Base-by-base conservation (phyloP, 2,329 filamentous ascomycete genomes). In the Arthrocladium fulminans region DNA sequence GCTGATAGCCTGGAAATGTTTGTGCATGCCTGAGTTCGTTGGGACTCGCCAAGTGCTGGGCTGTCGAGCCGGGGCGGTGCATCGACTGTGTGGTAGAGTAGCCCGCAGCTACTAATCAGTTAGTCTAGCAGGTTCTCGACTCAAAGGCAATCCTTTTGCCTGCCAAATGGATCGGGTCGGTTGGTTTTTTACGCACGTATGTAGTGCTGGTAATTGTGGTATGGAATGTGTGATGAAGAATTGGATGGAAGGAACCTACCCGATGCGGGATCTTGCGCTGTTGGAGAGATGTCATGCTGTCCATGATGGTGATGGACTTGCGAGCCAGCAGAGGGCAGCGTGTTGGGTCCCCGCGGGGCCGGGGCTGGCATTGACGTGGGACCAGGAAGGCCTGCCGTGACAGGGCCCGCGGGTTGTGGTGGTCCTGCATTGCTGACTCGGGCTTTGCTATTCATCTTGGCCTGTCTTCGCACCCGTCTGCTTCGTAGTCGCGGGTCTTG, bases 391-490 rank as follows among this genome's bases (percentile, higher is more conserved):
- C 77, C 79, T 63, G 81, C 73, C 51, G 69, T 68, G 66, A 74
- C 72, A 60, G 82, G 77, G 57, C 81, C 82, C 61, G 83, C 71
- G 74, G 89, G 82, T 64, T 86, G 82, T 58, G 80, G 72, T 54
- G 76, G 70, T 57, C 76, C 73, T 55, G 73, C 76, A 57, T 82
- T 78, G 22, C 43, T 45, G 29, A n/a, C 29, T 42, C 80, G 76
- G 70, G 92, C 90, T 63, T 90, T 81, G 62, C 80, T 89, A 70
- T 83, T 92, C 70, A 96, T 87, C 75, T 98, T 98, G 48, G 89
- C 89, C 86, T 94, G 92, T 57, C 92, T 81, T 57, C 92, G 82
- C 49, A 98, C 92, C 59, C 92, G 79, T 65, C 92, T 79, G 68
- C 90, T 97, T 63, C 92, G 81, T 62, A 97, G 73, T 58, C 89